Base-by-base conservation (phyloP, 441 rosid genomes). In the Raphanus hybrid region DNA sequence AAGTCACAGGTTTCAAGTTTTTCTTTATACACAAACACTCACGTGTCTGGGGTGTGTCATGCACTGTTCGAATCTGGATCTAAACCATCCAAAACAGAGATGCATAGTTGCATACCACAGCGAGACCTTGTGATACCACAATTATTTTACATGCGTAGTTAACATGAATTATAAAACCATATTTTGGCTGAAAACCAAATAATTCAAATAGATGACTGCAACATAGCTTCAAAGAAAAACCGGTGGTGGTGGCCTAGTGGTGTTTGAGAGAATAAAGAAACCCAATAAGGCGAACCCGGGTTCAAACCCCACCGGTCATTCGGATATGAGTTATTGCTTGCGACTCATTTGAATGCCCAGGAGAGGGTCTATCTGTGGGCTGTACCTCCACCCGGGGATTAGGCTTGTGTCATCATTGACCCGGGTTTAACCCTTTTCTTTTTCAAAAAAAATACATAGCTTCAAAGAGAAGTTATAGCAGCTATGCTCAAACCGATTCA, bases 1-100 rank as follows among this genome's bases (percentile, higher is more conserved):
- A 54, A 50, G 23, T 62, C 67, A 70, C 74, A 50, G 61, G 64
- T 69, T 20, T 9, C 68, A 75, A 34, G 41, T 62, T 63, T 70
- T 52, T 29, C 58, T 69, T 50, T 69, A 34, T 34, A 45, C 71
- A 27, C 26, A 59, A 32, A 12, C 71, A 26, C 60, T 67, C 8
- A 23, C 70, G 29, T 27, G 32, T 32, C 15, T 54, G 26, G 26
- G 26, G 26, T 23, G 32, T 65, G 41, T 54, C 54, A 65, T 39
- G 16, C 5, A 26, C 71, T 54, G 14, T 41, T 27, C 54, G 12
- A 37, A 54, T 58, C 12, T 27, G 29, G 57, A 62, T 61, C 60
- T 59, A 58, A 12, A 39, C 69, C 62, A 50, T 32, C 41, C 37
- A 34, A 8, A 52, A 54, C 70, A 64, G 37, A 34, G 37, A 73